Evolutionary conservation across 306 rosid species (phyloP), one percentile per base, ranked within the genome.

Genomic region (Prosopis cineraria): DNA sequence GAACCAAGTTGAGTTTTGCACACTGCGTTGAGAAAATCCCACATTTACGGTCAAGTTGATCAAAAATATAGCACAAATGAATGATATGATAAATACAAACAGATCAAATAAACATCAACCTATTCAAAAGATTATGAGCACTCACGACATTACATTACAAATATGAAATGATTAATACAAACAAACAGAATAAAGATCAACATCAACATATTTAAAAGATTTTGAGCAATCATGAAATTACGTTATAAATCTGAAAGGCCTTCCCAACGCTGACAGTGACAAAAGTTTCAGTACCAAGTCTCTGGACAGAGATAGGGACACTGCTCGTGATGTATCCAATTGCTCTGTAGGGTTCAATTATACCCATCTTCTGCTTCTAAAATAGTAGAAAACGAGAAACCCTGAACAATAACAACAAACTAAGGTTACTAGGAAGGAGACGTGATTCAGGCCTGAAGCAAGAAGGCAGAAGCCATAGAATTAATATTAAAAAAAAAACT

Each of bases 201-300:
- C 41, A 80, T 47, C 16, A 77, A 10, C 19, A 36, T 10, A 65
- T 65, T 37, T 10, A 60, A 19, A 25, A 58, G 31, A 8, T 0
- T 3, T 1, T 7, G 20, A 11, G 7, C 13, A 8, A 29, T 13
- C 10, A 12, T 39, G 10, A 10, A 31, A 70, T 70, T 90, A 94
- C 98, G 30, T 95, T 89, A 74, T 88, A 95, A 77, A 95, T 84
- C 70, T 95, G 98, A 85, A 95, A 95, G 34, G 98, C 92, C 60
- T 92, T 92, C 60, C 98, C 98, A 3, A 91, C 95, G 70, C 89
- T 85, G 81, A 92, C 93, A 4, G 97, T 88, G 82, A 92, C 89
- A 79, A 95, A 95, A 79, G 96, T 90, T 85, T 95, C 98, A 45
- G 93, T 92, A 73, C 98, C 98, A 13, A 92, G 87, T 55, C 98